Percentiles rank a stretch among this genome's conserved stretches.
These are phyloP conservation scores for Cladophialophora psammophila DNA, from an alignment of 2,329 filamentous ascomycete species.

Conservation along the genomic window DNA sequence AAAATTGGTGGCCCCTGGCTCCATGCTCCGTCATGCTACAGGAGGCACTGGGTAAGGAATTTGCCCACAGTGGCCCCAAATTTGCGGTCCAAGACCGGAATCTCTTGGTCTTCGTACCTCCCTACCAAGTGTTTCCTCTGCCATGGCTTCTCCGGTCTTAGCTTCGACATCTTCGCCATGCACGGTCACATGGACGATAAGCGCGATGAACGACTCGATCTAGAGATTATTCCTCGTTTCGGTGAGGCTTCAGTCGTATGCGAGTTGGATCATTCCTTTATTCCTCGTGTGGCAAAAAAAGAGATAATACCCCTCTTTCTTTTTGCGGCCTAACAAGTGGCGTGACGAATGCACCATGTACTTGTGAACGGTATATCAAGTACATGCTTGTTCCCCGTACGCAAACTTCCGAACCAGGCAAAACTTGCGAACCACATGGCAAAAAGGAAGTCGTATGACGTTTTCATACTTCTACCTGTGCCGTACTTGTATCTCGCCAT, in stretches of 20 bases:
- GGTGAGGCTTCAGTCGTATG: not conserved
- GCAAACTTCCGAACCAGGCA: not conserved
- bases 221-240: constrained; percentile 13
- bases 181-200: constrained; percentile 11
- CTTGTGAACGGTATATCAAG: no score
- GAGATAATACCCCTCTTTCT: no score
- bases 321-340: no score
- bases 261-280: no score
- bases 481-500: no score
- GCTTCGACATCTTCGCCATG: not conserved
- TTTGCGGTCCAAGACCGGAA: constrained; percentile 20
- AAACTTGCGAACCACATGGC: not conserved
- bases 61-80: not conserved
- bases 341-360: no score
- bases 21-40: not conserved
- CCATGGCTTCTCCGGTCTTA: constrained; percentile 11
- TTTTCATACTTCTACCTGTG: no score
- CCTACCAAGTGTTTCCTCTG: no score
- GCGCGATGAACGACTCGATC: constrained; percentile 2
- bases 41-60: no score
- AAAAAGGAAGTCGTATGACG: no score
- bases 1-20: not conserved
- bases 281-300: no score
- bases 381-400: not conserved
- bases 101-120: constrained; percentile 12